phyloP scores from a whole-genome alignment of 1,284 basidiomycete species.

The Cystobasidium pallidum region DNA sequence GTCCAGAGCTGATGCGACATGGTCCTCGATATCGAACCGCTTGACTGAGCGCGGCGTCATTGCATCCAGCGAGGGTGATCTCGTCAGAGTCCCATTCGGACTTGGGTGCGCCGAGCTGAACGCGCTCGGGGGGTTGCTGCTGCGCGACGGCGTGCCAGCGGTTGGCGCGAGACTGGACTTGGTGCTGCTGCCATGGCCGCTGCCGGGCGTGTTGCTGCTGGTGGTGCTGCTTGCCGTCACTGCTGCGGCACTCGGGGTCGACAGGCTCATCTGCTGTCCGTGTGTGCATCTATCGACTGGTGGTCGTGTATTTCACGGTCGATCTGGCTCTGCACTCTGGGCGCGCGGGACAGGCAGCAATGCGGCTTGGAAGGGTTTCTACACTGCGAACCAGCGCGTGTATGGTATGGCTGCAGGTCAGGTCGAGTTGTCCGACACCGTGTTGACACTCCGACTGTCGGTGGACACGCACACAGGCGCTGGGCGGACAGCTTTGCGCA shows the following conservation, averaged over 20 bases:
- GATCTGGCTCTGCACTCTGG: not conserved
- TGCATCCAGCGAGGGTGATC: slow-evolving; percentile 7
- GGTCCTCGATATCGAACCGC: not conserved
- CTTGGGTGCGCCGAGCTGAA: slow-evolving; percentile 14
- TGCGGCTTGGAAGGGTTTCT: no score
- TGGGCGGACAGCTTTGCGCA: not conserved
- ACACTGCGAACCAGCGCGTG: not conserved
- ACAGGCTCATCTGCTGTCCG: not conserved
- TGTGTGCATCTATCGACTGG: not conserved
- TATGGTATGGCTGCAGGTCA: not conserved
- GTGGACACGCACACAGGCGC: no score
- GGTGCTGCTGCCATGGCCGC: not conserved
- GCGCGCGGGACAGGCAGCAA: no score
- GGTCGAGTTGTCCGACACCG: not conserved
- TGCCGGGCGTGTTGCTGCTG: not conserved
- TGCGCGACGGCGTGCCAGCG: not conserved
- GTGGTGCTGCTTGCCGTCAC: not conserved
- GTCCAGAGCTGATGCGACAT: not conserved
- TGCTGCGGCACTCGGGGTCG: not conserved
- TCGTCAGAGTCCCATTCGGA: slow-evolving; percentile 6
- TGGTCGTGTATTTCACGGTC: not conserved
- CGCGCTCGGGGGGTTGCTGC: slow-evolving; percentile 13
- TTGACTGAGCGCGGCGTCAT: slow-evolving; percentile 28
- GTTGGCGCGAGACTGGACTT: not conserved
- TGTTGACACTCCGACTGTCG: no score